Conservation (phyloP, 768 basidiomycete genomes). For the Leccinum rimulosum region DNA sequence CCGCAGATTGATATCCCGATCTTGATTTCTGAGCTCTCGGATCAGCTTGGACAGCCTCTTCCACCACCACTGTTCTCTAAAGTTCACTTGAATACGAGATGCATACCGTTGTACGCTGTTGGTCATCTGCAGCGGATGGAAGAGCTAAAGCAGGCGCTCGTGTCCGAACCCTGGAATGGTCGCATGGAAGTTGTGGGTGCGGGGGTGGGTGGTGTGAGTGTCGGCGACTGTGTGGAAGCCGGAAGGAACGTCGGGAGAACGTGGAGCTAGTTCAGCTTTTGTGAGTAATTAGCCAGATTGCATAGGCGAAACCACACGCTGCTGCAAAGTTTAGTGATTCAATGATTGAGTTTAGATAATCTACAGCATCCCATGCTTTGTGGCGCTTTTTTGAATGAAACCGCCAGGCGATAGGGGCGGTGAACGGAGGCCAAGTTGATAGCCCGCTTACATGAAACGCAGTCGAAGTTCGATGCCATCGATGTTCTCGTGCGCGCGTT, state of each 20-base stretch:
- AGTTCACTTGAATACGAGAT: slow-evolving; percentile 53
- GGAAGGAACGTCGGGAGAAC: slow-evolving; percentile 54
- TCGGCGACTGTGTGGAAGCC: slow-evolving; percentile 80
- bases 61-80: slow-evolving; percentile 57
- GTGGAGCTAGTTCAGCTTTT: slow-evolving; percentile 33
- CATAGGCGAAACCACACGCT: slow-evolving; percentile 12
- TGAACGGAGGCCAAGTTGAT: slow-evolving; percentile 4
- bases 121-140: slow-evolving; percentile 72
- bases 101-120: slow-evolving; percentile 76
- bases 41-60: slow-evolving; percentile 44
- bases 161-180: slow-evolving; percentile 42
- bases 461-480: slow-evolving; percentile 14
- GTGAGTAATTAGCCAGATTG: slow-evolving; percentile 15
- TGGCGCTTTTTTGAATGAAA: slow-evolving; percentile 10
- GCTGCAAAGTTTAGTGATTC: slow-evolving; percentile 10
- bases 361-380: slow-evolving; percentile 5
- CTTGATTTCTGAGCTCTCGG: slow-evolving; percentile 35
- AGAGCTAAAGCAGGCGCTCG: slow-evolving; percentile 49
- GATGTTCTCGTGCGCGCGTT: slow-evolving; percentile 14
- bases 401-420: slow-evolving; percentile 7
- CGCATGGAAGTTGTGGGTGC: slow-evolving; percentile 73
- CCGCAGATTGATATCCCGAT: slow-evolving; percentile 26
- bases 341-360: slow-evolving; percentile 1
- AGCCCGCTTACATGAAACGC: slow-evolving; percentile 15
- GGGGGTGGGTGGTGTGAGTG: slow-evolving; percentile 82